Base-by-base conservation (phyloP, 371 early-diverging fungal species). In the Dinochytrium kinnereticum region DNA sequence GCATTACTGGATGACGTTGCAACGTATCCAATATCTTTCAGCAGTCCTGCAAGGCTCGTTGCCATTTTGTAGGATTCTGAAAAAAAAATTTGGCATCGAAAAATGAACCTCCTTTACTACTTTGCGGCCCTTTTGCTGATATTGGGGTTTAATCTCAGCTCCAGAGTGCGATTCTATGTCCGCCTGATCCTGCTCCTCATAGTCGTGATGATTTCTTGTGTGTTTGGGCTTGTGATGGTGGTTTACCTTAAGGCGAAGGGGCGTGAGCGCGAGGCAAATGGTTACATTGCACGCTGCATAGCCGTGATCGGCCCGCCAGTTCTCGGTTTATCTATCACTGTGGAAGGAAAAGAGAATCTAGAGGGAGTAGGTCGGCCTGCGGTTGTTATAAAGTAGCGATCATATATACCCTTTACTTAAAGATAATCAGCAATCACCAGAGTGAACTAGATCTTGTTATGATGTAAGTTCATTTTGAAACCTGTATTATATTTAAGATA, bases 371-470 rank as follows among this genome's bases (percentile, higher is more conserved):
- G 82, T 2, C 5, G 92, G 91, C 36, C 91, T 86, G 61, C 73
- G 34, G 90, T 96, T 38, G 86, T 75, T 50, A 64, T 81, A 1
- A 65, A 73, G 68, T 68, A 28, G 49, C 7, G 2, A 7, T n/a
- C 2, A 34, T 17, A 39, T 66, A 3, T 17, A 19, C 64, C 2
- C 28, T 26, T 7, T 64, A 87, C 92, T 24, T 24, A 28, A 5
- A 51, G n/a, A n/a, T n/a, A 10, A 3, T 3, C 36, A 88, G 89
- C 81, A 97, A 97, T 78, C 97, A 97, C 84, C 97, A 97, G 80
- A 87, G 91, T 37, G 89, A 90, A 57, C 74, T 95, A 76, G 97
- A 97, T 79, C 77, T 95, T 64, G 76, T 93, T 70, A 75, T 90
- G 59, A 84, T 95, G 79, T 80, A 53, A 30, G 76, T 36, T n/a